Evolutionary conservation across 2,329 filamentous ascomycete species (phyloP), one percentile per base, ranked within the genome.

Genomic region (Ceratocystiopsis minuta): DNA sequence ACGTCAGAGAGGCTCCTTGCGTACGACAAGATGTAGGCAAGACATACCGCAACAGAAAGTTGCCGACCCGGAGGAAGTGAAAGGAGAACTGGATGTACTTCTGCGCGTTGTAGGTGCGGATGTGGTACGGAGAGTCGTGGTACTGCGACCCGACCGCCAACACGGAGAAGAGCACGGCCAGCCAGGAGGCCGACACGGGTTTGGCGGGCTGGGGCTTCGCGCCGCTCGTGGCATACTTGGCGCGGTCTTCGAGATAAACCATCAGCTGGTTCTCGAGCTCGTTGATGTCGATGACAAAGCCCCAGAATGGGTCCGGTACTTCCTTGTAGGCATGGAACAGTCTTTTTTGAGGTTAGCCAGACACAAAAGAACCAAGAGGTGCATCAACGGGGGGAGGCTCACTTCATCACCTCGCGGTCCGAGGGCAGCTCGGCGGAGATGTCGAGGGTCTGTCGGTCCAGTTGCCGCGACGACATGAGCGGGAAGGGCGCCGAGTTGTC

Each of bases 401-500:
- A 78, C 74, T 76, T 78, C 63, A 78, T 71, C 13, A 79, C 72
- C 53, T 79, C 75, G 33, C 74, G 60, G 49, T 78, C 74, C 0
- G 74, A 75, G 2, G 75, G 75, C 16, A 79, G 60, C 52, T 78
- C 72, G 7, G 65, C 60, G 2, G 68, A 68, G 38, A 78, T 78
- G 45, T 79, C 75, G 20, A 66, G 60, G 0, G 72, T 73, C 45
- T 78, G 57, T 41, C 62, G 64, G 48, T 77, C 70, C 34, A 79
- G 64, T 46, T 78, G 73, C 31, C 67, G 64, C 16, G 68, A 63
- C 9, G 75, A 78, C 75, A 78, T 79, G 51, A 79, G 64, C 20
- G 75, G 75, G 51, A 78, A 79, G 3, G 75, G 73, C 28, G 75
- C 74, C 32, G 73, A 77, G 43, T 72, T 77, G 52, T 79, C 74